Evolutionary conservation across 1,284 basidiomycete genomes (phyloP).

Genomic region (Afroboletus lepidellus): DNA sequence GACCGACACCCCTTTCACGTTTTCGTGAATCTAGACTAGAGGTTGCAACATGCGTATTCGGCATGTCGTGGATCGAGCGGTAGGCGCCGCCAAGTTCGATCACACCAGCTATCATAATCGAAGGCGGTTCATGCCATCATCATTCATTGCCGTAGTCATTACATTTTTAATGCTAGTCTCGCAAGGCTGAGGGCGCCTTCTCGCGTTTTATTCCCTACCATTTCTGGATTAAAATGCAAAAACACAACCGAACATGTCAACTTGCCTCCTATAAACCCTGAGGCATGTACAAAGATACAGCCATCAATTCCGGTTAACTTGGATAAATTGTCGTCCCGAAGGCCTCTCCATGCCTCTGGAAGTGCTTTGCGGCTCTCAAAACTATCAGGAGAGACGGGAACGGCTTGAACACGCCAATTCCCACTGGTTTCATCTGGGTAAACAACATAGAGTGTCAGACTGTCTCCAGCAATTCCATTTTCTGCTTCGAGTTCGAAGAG

Average conservation of each 20-base stretch:
- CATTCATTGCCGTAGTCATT: conserved; percentile 22
- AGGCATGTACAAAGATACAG: conserved; percentile 91
- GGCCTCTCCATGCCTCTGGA: conserved; percentile 91
- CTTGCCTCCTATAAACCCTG: conserved; percentile 93
- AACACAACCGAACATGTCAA: conserved; percentile 7
- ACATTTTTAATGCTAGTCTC: conserved; percentile 54
- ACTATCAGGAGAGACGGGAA: conserved; percentile 78
- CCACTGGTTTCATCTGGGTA: conserved; percentile 82
- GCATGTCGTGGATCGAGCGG: conserved; percentile 12
- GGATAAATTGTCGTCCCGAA: conserved; percentile 82
- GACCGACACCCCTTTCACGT: conserved; percentile 12
- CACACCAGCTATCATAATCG: conserved; percentile 7
- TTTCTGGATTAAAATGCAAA: conserved; percentile 13
- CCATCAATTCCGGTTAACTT: conserved; percentile 76
- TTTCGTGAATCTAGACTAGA: conserved; percentile 8
- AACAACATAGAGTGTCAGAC: conserved; percentile 79
- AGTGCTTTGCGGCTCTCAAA: conserved; percentile 91
- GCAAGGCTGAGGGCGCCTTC: conserved; percentile 87
- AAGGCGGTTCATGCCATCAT: conserved; percentile 16
- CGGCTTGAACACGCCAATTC: conserved; percentile 94
- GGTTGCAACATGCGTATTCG: conserved; percentile 16
- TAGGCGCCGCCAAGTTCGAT: conserved; percentile 12
- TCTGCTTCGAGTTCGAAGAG: conserved; percentile 83
- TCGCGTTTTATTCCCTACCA: conserved; percentile 83
- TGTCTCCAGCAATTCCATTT: conserved; percentile 40